Conservation (phyloP, 768 basidiomycete species). For the Leucosporidium scottii region DNA sequence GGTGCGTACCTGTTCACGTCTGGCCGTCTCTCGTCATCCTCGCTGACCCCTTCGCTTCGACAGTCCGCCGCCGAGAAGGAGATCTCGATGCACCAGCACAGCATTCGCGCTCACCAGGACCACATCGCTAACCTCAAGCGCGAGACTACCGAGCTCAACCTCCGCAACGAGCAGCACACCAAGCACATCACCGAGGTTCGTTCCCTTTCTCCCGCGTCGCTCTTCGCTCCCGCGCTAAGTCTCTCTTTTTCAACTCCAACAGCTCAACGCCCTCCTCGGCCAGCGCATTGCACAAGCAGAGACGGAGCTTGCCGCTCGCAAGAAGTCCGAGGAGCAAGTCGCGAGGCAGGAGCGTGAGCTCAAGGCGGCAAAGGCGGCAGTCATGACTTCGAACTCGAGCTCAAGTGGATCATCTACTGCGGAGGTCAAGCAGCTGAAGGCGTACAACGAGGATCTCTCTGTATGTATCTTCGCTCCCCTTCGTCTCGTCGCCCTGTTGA, state of each 20-base stretch:
- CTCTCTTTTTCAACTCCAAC: no score
- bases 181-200: constrained; percentile 38
- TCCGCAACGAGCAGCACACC: constrained; percentile 35
- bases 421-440: constrained; percentile 30
- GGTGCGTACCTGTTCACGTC: constrained; percentile 45
- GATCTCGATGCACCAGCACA: constrained; percentile 39
- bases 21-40: background rate
- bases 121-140: constrained; percentile 35
- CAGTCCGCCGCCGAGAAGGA: constrained; percentile 43
- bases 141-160: constrained; percentile 37
- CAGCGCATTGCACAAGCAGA: constrained; percentile 39
- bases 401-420: constrained; percentile 36
- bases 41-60: background rate
- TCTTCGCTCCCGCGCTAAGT: no score
- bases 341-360: constrained; percentile 39
- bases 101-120: constrained; percentile 37
- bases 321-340: constrained; percentile 41
- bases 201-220: background rate
- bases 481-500: background rate
- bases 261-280: constrained; percentile 38
- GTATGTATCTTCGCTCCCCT: constrained; percentile 31
- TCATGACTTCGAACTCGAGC: constrained; percentile 25
- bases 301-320: constrained; percentile 35
- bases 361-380: constrained; percentile 38
- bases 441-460: constrained; percentile 34